A percentile compares a stretch with the other conserved stretches of the same genome.
These are phyloP conservation scores for Trichoderma sp. DNA, from an alignment of 2,329 filamentous ascomycete species.

Conservation along the genomic window DNA sequence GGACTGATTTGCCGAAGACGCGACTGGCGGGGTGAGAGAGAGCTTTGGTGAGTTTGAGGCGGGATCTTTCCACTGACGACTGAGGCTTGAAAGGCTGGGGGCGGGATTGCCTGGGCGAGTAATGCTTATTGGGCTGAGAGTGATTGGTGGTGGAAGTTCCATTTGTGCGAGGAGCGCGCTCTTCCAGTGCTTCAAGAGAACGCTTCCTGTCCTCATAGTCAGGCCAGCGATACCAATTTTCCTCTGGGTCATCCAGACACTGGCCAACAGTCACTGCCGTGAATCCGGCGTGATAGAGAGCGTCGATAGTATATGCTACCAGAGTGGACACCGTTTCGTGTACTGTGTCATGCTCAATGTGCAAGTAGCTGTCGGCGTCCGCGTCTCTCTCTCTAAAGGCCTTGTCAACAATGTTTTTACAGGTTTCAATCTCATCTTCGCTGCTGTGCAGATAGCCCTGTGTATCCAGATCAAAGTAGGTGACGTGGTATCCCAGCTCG, in stretches of 20 bases:
- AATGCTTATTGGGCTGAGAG: neutral
- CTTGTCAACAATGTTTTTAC: constrained; percentile 46
- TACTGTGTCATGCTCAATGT: constrained; percentile 58
- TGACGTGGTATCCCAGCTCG: constrained; percentile 59
- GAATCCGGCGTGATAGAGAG: constrained; percentile 48
- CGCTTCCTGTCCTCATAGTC: neutral
- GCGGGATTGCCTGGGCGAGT: neutral
- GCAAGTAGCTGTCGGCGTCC: constrained; percentile 47
- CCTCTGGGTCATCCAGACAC: constrained; percentile 56
- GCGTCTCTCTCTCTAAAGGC: constrained; percentile 42
- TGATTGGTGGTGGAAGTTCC: neutral
- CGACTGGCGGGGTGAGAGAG: neutral
- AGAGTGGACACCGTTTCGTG: constrained; percentile 51
- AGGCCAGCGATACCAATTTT: constrained; percentile 55
- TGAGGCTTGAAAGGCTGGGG: neutral
- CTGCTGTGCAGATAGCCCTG: constrained; percentile 60
- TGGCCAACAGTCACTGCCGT: constrained; percentile 53
- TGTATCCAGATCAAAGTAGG: constrained; percentile 65
- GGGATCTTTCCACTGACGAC: neutral
- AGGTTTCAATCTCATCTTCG: constrained; percentile 52
- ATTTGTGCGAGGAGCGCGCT: neutral
- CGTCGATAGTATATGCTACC: constrained; percentile 48
- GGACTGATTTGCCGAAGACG: neutral
- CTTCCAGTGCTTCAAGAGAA: neutral
- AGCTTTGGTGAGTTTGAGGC: neutral